Evolutionary conservation across 805 yeast genomes (phyloP).

Genomic region (Hagleromyces aurorensis): DNA sequence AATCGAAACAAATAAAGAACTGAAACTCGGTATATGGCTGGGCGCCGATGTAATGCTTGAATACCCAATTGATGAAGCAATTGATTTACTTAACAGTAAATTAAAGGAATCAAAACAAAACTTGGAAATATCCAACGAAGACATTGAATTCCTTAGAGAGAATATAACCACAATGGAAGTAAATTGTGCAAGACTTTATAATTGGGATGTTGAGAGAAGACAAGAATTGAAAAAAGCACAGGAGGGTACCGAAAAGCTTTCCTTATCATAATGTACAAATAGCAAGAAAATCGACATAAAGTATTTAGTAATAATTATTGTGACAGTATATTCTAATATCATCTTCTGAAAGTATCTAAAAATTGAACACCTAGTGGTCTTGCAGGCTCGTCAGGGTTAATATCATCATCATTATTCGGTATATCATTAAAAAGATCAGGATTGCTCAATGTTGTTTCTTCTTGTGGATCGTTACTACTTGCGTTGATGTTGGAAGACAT

Average conservation of each 20-base stretch:
- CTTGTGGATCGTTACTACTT: slow-evolving; percentile 9
- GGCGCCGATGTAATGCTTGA: slow-evolving; percentile 98
- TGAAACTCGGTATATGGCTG: slow-evolving; percentile 80
- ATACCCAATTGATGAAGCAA: slow-evolving; percentile 85
- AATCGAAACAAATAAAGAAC: slow-evolving; percentile 44
- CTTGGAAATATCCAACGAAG: slow-evolving; percentile 63
- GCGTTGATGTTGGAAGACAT: slow-evolving; percentile 4
- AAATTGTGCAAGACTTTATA: slow-evolving; percentile 85
- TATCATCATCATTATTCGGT: slow-evolving; percentile 24
- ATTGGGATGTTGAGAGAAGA: slow-evolving; percentile 81
- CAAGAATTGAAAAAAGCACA: slow-evolving; percentile 38
- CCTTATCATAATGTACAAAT: background rate
- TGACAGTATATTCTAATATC: slow-evolving; percentile 5
- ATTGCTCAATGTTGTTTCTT: slow-evolving; percentile 12
- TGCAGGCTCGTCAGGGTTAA: slow-evolving; percentile 50
- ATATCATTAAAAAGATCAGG: slow-evolving; percentile 8
- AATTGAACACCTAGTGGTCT: slow-evolving; percentile 55
- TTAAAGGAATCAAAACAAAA: slow-evolving; percentile 54
- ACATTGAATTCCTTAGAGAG: slow-evolving; percentile 80
- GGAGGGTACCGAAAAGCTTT: slow-evolving; percentile 35
- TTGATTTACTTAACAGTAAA: slow-evolving; percentile 54
- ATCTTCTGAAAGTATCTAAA: slow-evolving; percentile 49
- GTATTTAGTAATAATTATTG: slow-evolving; percentile 1
- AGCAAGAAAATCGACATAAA: slow-evolving; percentile 12
- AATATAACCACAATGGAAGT: slow-evolving; percentile 97